phyloP scores from a whole-genome alignment of 257 asterid species.

The Datura wrightii region DNA sequence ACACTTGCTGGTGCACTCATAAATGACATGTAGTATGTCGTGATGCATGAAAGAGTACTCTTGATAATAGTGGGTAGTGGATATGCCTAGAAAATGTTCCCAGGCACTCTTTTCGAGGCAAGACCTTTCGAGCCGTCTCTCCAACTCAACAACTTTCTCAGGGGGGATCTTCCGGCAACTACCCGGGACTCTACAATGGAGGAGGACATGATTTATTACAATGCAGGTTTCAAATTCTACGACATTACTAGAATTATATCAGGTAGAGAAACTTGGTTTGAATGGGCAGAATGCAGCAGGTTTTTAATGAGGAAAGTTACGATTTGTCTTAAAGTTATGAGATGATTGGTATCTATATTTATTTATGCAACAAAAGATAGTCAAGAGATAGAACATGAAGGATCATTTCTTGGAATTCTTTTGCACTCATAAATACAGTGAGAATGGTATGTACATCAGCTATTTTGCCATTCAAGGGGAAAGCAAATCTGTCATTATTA shows the following conservation, averaged over 20 bases:
- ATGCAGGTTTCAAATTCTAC: too few species aligned
- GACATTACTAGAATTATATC: too few species aligned
- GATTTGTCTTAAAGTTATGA: background rate
- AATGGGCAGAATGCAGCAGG: background rate
- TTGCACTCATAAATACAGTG: background rate
- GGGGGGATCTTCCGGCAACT: background rate
- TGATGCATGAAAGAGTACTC: too few species aligned
- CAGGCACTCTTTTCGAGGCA: background rate
- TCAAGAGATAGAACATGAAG: background rate
- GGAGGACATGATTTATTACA: background rate
- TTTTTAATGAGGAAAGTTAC: background rate
- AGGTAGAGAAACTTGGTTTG: background rate
- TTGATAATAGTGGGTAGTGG: too few species aligned
- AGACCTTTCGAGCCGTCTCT: background rate
- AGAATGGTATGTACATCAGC: background rate
- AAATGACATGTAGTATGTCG: too few species aligned
- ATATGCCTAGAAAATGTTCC: background rate
- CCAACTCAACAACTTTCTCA: background rate
- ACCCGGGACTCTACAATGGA: background rate
- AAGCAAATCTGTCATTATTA: background rate
- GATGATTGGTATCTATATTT: background rate
- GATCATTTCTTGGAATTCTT: background rate
- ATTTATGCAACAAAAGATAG: background rate
- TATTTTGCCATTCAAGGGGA: background rate
- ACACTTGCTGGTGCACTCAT: too few species aligned